These are phyloP conservation scores for Recurvomyces mirabilis DNA, from an alignment of 495 filamentous ascomycete genomes.

Conservation along the genomic window DNA sequence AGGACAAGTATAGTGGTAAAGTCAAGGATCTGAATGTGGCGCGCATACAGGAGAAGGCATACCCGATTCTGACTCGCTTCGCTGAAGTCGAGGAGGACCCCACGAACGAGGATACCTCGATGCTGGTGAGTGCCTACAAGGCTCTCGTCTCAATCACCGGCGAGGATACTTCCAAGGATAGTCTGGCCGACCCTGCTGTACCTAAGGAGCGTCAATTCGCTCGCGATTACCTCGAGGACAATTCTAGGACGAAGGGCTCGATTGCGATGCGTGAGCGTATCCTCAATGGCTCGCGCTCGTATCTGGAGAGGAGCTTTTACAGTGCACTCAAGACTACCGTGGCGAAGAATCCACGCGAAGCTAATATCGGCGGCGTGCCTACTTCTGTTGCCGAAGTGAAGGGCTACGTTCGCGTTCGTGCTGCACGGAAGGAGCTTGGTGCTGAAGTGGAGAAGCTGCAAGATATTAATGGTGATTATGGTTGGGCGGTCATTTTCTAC, in stretches of 20 bases:
- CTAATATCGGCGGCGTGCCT: conserved; percentile 79
- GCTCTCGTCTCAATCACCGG: conserved; percentile 62
- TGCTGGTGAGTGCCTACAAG: conserved; percentile 66
- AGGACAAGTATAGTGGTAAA: conserved; percentile 62
- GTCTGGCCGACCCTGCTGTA: conserved; percentile 40
- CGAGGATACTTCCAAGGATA: conserved; percentile 47
- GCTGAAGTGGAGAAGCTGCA: conserved; percentile 64
- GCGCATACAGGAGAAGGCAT: conserved; percentile 51
- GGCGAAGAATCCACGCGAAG: conserved; percentile 72
- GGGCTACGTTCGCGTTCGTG: conserved; percentile 73
- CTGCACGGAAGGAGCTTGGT: conserved; percentile 64
- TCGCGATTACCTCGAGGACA: conserved; percentile 58
- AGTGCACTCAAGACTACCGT: conserved; percentile 62
- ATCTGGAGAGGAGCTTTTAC: conserved; percentile 66
- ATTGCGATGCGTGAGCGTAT: conserved; percentile 60
- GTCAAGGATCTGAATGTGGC: conserved; percentile 64
- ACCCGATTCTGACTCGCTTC: conserved; percentile 63
- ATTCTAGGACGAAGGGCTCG: conserved; percentile 46
- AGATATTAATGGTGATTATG: conserved; percentile 63
- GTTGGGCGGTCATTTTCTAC: conserved; percentile 90
- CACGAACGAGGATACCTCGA: conserved; percentile 50
- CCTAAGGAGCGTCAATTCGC: conserved; percentile 69
- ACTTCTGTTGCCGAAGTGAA: conserved; percentile 80
- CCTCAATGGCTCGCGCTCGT: conserved; percentile 61
- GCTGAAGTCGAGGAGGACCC: conserved; percentile 55